Conservation (phyloP, 1,284 basidiomycete species). For the Tilletia caries region DNA sequence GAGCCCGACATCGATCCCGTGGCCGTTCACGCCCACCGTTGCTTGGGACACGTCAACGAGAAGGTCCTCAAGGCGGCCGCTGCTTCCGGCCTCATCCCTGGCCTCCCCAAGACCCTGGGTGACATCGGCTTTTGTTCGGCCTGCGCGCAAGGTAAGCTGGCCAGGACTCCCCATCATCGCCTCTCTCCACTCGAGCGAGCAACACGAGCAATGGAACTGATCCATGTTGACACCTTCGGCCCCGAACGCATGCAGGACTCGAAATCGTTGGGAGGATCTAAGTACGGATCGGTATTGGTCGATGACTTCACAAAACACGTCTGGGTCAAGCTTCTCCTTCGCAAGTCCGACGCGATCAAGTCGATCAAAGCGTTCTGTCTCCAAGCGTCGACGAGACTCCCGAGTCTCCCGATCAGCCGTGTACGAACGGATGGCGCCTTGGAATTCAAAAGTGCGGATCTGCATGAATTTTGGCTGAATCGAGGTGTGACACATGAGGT, state of each 20-base stretch:
- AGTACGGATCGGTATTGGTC: neutral
- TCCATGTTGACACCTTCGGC: slow-evolving; percentile 1
- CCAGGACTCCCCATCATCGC: neutral
- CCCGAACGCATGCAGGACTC: neutral
- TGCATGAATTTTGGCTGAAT: slow-evolving; percentile 1
- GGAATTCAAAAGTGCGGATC: neutral
- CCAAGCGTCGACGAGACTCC: neutral
- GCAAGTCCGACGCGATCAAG: neutral
- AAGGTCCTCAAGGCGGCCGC: neutral
- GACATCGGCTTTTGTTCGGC: neutral
- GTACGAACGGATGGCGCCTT: slow-evolving; percentile 5
- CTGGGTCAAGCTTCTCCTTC: neutral
- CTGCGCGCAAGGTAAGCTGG: slow-evolving; percentile 8
- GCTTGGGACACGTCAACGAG: neutral
- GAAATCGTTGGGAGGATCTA: neutral
- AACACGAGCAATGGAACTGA: slow-evolving; percentile 8
- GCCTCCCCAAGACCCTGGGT: neutral
- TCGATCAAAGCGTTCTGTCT: neutral
- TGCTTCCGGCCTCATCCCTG: neutral
- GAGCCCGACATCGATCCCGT: neutral
- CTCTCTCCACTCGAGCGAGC: neutral
- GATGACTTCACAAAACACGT: neutral
- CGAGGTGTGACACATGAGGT: slow-evolving; percentile 1
- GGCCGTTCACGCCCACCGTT: neutral
- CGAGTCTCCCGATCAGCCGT: neutral